A percentile compares a stretch with the other conserved stretches of the same genome.
Evolutionary conservation across 2,329 filamentous ascomycete genomes (phyloP).

Genomic region (Neoscytalidium dimidiatum): DNA sequence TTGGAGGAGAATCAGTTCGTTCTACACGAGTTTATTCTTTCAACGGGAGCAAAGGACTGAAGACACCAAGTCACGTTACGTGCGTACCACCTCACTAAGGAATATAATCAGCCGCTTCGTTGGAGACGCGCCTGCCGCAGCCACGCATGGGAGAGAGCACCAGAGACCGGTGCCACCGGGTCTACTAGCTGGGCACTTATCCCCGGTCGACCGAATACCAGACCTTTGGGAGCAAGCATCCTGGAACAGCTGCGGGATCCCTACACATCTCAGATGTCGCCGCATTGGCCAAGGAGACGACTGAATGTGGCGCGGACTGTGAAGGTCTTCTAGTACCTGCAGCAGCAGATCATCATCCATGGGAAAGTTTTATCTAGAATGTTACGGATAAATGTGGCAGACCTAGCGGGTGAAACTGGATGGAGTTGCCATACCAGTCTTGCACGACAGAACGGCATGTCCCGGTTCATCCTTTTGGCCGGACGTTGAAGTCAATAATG

Average conservation of each 20-base stretch:
- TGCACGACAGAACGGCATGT: neutral
- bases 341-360: neutral
- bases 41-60: too few relatives aligned
- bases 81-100: too few relatives aligned
- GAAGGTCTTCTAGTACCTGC: neutral
- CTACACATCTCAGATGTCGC: neutral
- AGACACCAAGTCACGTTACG: too few relatives aligned
- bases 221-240: neutral
- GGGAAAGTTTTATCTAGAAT: conserved; percentile 1
- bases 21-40: too few relatives aligned
- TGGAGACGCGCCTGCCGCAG: neutral
- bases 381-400: neutral
- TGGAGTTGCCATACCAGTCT: neutral
- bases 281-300: neutral
- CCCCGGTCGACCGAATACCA: neutral
- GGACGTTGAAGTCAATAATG: neutral
- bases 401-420: neutral
- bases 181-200: neutral
- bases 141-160: neutral
- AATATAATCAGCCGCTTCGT: too few relatives aligned
- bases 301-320: neutral
- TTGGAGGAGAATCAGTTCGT: too few relatives aligned
- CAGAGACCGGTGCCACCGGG: neutral
- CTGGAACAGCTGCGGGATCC: neutral
- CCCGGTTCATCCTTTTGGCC: neutral